Evolutionary conservation across 225 moss, liverwort and hornwort species (phyloP).

Genomic region (Lunularia cruciata): DNA sequence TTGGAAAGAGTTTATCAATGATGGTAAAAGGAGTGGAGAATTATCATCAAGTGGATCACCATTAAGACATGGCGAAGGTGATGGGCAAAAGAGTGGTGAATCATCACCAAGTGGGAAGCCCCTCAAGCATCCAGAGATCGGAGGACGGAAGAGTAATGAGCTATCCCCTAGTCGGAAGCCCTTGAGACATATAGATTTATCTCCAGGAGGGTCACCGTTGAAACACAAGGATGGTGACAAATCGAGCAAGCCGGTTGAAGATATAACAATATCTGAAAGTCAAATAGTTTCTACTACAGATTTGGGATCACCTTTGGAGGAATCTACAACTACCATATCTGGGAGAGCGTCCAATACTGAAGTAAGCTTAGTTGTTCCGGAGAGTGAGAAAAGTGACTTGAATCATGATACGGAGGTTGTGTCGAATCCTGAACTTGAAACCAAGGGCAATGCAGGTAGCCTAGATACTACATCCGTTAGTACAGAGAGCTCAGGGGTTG

Average conservation of each 20-base stretch:
- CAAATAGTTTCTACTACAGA: not conserved
- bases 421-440: too few relatives aligned
- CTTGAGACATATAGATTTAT: not conserved
- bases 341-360: not conserved
- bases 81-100: slow-evolving; percentile 3
- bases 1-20: slow-evolving; percentile 14
- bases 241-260: not conserved
- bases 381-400: not conserved
- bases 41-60: slow-evolving; percentile 31
- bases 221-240: not conserved
- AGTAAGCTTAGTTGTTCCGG: not conserved
- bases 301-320: not conserved
- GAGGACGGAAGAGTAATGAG: slow-evolving; percentile 9
- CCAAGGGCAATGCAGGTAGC: not conserved
- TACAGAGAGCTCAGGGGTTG: not conserved
- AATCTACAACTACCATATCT: not conserved
- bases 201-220: slow-evolving; percentile 9
- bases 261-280: not conserved
- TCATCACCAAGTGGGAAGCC: slow-evolving; percentile 16
- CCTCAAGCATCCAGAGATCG: not conserved
- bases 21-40: slow-evolving; percentile 24
- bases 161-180: slow-evolving; percentile 4
- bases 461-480: not conserved
- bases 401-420: not conserved
- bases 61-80: slow-evolving; percentile 10